Percentiles rank a stretch among this genome's conserved stretches.
Conservation (phyloP, 805 yeast genomes). For the Lipomyces chichibuensis region DNA sequence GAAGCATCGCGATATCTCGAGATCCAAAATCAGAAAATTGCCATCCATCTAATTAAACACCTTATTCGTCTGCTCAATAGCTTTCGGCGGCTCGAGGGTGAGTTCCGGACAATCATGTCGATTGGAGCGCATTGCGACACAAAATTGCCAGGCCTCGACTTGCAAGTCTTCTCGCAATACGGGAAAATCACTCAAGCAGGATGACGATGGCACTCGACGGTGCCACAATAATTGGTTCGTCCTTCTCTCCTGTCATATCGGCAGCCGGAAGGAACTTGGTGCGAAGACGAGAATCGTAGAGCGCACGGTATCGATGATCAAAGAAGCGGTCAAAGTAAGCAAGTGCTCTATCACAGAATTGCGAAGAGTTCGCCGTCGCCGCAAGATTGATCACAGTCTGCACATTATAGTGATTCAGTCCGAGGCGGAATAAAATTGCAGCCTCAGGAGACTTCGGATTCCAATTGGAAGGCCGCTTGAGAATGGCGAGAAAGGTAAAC, state of each 20-base stretch:
- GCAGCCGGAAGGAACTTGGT: slow-evolving; percentile 34
- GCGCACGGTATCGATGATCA: slow-evolving; percentile 36
- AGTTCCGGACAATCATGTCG: slow-evolving; percentile 34
- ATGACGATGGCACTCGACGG: slow-evolving; percentile 31
- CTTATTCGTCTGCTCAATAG: slow-evolving; percentile 34
- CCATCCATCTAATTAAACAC: slow-evolving; percentile 42
- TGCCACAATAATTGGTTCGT: slow-evolving; percentile 11
- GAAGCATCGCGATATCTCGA: slow-evolving; percentile 34
- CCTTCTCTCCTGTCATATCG: slow-evolving; percentile 22
- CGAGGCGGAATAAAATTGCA: slow-evolving; percentile 41
- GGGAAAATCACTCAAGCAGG: slow-evolving; percentile 39
- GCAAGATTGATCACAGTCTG: slow-evolving; percentile 37
- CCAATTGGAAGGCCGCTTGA: slow-evolving; percentile 41
- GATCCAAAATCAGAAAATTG: slow-evolving; percentile 33
- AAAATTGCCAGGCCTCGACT: slow-evolving; percentile 42
- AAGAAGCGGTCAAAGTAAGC: slow-evolving; percentile 40
- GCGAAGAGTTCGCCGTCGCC: slow-evolving; percentile 12
- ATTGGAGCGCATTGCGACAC: slow-evolving; percentile 40
- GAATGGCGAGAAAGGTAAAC: slow-evolving; percentile 33
- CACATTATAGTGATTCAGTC: slow-evolving; percentile 40
- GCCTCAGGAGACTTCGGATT: slow-evolving; percentile 39
- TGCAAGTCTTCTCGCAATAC: slow-evolving; percentile 37
- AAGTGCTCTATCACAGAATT: slow-evolving; percentile 37
- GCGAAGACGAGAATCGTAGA: slow-evolving; percentile 9
- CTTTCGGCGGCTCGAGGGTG: slow-evolving; percentile 36